phyloP scores from a whole-genome alignment of 106 monocot species.

The Dendrobium nobile region DNA sequence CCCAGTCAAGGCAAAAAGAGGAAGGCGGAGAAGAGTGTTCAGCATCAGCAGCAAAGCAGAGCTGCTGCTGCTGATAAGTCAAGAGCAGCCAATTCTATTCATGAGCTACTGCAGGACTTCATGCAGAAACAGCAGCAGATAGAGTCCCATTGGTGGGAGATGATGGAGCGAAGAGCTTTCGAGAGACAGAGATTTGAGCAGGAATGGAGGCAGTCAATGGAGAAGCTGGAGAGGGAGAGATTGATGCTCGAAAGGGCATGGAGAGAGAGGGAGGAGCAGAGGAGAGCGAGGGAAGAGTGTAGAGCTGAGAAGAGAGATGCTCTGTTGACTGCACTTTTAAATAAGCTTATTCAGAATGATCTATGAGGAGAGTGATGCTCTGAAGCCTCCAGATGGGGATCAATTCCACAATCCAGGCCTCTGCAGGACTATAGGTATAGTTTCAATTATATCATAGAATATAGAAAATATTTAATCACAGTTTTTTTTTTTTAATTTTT shows the following conservation, averaged over 20 bases:
- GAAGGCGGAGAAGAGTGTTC: conserved; percentile 21
- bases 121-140: conserved; percentile 75
- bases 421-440: not conserved
- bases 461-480: not conserved
- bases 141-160: conserved; percentile 73
- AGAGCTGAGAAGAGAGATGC: conserved; percentile 87
- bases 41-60: conserved; percentile 5
- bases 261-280: conserved; percentile 90
- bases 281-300: conserved; percentile 78
- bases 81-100: conserved; percentile 17
- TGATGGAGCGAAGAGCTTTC: conserved; percentile 55
- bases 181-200: conserved; percentile 67
- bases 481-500: not conserved
- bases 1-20: conserved; percentile 37
- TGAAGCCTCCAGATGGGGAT: not conserved
- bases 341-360: conserved; percentile 74
- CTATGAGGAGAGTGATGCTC: not conserved
- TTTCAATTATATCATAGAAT: not conserved
- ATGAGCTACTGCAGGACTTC: conserved; percentile 70
- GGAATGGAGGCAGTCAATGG: conserved; percentile 89
- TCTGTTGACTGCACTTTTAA: conserved; percentile 67
- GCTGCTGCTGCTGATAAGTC: conserved; percentile 22
- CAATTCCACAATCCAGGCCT: not conserved
- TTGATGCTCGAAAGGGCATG: conserved; percentile 79
- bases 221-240: conserved; percentile 88